Conservation (phyloP, 2,329 filamentous ascomycete species). For the Curvularia verruculosa region DNA sequence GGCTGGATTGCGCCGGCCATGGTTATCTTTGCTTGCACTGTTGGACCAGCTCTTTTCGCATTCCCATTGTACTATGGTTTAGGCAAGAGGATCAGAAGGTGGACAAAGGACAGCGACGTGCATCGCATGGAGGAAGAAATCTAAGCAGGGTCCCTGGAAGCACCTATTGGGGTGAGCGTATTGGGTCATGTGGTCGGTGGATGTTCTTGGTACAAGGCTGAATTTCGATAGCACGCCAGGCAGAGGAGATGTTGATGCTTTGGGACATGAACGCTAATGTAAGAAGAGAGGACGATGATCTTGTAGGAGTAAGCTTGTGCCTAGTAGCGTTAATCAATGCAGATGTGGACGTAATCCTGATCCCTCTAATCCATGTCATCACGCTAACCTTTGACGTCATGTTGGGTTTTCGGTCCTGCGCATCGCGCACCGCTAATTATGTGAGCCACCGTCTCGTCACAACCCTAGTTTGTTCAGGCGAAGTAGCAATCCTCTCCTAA, state of each 20-base stretch:
- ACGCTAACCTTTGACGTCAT: slow-evolving; percentile 23
- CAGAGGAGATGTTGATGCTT: background rate
- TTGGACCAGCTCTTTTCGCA: slow-evolving; percentile 49
- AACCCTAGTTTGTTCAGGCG: background rate
- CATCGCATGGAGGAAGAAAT: slow-evolving; percentile 26
- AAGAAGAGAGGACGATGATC: background rate
- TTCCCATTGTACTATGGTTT: slow-evolving; percentile 51
- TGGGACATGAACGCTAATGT: background rate
- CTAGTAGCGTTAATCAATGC: background rate
- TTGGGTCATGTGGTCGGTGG: background rate
- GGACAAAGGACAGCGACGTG: slow-evolving; percentile 41
- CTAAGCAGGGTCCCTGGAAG: background rate
- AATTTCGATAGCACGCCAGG: background rate
- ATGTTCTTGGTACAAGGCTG: background rate
- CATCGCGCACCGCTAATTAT: background rate
- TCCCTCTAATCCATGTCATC: background rate
- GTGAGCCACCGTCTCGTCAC: background rate
- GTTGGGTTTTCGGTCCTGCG: slow-evolving; percentile 6
- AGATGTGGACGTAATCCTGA: background rate
- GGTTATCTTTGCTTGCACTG: slow-evolving; percentile 52
- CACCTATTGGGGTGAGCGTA: background rate
- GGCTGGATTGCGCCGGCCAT: slow-evolving; percentile 53
- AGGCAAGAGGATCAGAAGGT: slow-evolving; percentile 51
- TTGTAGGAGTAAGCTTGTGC: background rate
- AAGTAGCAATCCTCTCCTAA: background rate